Evolutionary conservation across 108 stramenopile species (phyloP).

Genomic region (Conticribra guillardii): DNA sequence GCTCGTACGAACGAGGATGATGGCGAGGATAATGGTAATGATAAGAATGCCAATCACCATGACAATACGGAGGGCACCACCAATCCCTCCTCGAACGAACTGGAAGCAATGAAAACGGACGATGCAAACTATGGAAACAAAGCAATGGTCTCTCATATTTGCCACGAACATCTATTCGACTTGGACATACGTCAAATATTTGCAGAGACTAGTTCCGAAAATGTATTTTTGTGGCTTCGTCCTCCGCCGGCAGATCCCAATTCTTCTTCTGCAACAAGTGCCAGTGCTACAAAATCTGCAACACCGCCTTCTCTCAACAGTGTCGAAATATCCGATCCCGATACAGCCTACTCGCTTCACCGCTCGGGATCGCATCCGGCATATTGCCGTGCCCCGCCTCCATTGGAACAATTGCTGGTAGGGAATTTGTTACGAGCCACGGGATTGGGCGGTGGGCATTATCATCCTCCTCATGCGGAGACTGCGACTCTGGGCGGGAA

Average conservation of each 20-base stretch:
- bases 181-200: conserved; percentile 62
- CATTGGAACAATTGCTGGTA: conserved; percentile 79
- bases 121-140: background rate
- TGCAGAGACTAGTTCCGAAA: conserved; percentile 70
- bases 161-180: conserved; percentile 54
- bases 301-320: conserved; percentile 47
- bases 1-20: no score
- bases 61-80: no score
- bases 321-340: conserved; percentile 76
- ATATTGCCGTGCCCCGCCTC: conserved; percentile 91
- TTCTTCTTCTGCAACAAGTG: background rate
- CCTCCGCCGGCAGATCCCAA: conserved; percentile 15
- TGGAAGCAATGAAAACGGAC: background rate
- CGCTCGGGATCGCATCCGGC: conserved; percentile 68
- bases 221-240: conserved; percentile 72
- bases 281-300: background rate
- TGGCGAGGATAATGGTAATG: no score
- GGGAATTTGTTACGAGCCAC: conserved; percentile 58
- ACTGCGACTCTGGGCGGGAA: conserved; percentile 12
- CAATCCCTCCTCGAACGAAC: no score
- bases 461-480: conserved; percentile 55
- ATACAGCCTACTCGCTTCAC: conserved; percentile 72
- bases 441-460: conserved; percentile 84
- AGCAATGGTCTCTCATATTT: conserved; percentile 40
- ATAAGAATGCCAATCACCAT: no score